phyloP scores from a whole-genome alignment of 345 rosid species.

The Melaleuca alternifolia region DNA sequence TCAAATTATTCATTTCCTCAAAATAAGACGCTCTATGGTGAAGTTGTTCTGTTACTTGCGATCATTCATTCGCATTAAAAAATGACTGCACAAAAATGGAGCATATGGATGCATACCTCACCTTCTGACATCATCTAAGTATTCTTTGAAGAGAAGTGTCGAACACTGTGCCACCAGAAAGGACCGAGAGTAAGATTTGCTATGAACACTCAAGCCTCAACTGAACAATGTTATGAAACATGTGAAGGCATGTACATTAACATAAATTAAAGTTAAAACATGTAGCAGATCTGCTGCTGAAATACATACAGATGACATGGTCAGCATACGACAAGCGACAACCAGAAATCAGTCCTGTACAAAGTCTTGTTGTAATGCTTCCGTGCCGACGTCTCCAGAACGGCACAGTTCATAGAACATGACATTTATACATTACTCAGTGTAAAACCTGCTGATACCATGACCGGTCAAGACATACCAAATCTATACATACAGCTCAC shows the following conservation, averaged over 20 bases:
- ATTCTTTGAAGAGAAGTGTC: background rate
- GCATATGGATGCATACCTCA: background rate
- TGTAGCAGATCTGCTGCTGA: background rate
- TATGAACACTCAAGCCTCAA: background rate
- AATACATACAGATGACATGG: background rate
- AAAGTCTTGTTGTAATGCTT: background rate
- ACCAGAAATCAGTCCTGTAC: background rate
- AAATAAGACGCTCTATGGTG: background rate
- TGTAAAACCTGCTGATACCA: background rate
- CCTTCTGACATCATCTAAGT: background rate
- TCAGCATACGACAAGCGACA: background rate
- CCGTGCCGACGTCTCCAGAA: background rate
- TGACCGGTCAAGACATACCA: background rate
- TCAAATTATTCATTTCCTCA: too few species aligned
- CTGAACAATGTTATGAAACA: background rate
- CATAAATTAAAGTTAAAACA: background rate
- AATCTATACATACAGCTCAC: background rate
- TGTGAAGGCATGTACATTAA: background rate
- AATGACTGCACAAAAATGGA: background rate
- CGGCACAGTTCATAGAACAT: background rate
- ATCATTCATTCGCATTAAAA: background rate
- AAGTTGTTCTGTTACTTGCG: background rate
- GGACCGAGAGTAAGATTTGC: background rate
- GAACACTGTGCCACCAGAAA: background rate
- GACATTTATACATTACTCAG: background rate